These are phyloP conservation scores for Nakazawaea ishiwadae DNA, from an alignment of 805 yeast genomes.

Conservation along the genomic window DNA sequence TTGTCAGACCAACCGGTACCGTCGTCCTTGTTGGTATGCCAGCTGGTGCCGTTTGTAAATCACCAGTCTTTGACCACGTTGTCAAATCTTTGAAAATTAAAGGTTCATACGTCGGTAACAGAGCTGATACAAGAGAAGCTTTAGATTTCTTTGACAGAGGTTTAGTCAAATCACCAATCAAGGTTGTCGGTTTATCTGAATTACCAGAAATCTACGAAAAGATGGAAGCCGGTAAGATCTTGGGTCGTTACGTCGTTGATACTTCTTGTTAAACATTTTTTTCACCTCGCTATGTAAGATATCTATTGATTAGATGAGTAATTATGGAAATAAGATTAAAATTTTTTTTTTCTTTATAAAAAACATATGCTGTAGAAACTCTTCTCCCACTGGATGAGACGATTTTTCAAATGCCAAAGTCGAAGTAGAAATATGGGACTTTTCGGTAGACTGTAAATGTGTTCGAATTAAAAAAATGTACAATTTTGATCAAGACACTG, in stretches of 20 bases:
- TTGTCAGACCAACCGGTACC: slow-evolving; percentile 48
- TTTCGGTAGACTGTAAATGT: no score
- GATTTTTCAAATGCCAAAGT: no score
- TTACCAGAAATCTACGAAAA: slow-evolving; percentile 42
- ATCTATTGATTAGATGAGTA: slow-evolving; percentile 1
- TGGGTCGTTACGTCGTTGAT: slow-evolving; percentile 64
- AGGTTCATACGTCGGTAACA: slow-evolving; percentile 59
- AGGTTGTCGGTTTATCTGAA: slow-evolving; percentile 48
- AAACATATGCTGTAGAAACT: no score
- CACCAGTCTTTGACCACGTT: slow-evolving; percentile 51
- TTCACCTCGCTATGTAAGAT: no score
- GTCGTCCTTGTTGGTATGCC: slow-evolving; percentile 62
- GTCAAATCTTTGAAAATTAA: slow-evolving; percentile 48
- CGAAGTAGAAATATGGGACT: no score
- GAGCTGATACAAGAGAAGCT: slow-evolving; percentile 58
- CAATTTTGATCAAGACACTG: no score
- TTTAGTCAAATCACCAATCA: slow-evolving; percentile 48
- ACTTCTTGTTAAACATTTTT: slow-evolving; percentile 29
- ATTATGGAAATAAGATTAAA: no score
- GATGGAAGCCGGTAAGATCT: slow-evolving; percentile 60
- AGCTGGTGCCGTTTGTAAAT: slow-evolving; percentile 49
- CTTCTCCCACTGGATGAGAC: no score
- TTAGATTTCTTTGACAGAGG: slow-evolving; percentile 51
- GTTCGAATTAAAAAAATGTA: no score
- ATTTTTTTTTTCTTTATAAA: no score